These are phyloP conservation scores for Russula earlei DNA, from an alignment of 768 basidiomycete genomes.

Conservation along the genomic window DNA sequence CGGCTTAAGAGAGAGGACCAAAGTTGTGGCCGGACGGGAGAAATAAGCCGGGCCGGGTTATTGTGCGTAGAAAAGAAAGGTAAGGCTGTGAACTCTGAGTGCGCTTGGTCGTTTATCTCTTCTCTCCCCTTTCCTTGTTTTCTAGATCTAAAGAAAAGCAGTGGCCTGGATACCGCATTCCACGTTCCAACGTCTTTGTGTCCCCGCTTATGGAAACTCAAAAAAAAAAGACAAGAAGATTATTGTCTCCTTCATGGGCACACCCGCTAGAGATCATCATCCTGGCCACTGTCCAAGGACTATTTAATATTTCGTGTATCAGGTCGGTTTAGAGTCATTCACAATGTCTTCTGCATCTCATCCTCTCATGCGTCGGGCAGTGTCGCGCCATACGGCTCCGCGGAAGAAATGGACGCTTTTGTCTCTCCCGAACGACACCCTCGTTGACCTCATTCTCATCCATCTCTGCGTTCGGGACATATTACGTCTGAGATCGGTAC, in stretches of 20 bases:
- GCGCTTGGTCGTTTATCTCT: background rate
- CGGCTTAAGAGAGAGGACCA: background rate
- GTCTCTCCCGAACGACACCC: conserved; percentile 13
- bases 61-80: background rate
- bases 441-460: conserved; percentile 17
- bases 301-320: conserved; percentile 7
- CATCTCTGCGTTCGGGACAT: conserved; percentile 19
- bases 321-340: background rate
- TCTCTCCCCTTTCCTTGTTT: background rate
- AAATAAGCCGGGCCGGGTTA: background rate
- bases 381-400: background rate
- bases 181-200: background rate
- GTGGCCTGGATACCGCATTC: conserved; percentile 3
- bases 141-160: background rate
- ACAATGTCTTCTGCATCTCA: background rate
- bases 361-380: conserved; percentile 11
- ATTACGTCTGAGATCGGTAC: conserved; percentile 17
- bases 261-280: background rate
- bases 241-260: background rate
- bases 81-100: background rate
- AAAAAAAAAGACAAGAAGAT: conserved; percentile 16
- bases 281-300: background rate
- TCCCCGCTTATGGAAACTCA: conserved; percentile 1
- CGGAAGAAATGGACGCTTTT: background rate
- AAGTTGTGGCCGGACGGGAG: conserved; percentile 1